Conservation (phyloP, 163 green algal genomes). For the Scenedesmus sp. region DNA sequence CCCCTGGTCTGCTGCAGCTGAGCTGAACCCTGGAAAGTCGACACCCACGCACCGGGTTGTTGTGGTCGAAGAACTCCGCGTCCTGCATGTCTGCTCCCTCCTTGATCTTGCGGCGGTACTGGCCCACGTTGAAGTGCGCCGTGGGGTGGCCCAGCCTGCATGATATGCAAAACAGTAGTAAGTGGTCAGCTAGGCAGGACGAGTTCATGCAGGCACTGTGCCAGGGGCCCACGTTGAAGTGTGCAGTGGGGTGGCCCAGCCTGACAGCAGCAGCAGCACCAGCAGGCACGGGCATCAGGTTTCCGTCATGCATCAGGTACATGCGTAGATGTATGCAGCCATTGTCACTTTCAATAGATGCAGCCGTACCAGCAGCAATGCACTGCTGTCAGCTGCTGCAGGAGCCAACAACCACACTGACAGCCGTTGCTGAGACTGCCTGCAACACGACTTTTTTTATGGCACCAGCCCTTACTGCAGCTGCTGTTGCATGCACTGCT, state of each 20-base stretch:
- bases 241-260: conserved; percentile 92
- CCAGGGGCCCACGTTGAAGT: conserved; percentile 94
- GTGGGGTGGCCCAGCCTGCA: conserved; percentile 92
- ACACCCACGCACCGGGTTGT: conserved; percentile 70
- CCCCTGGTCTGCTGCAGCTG: not conserved
- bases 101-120: conserved; percentile 82
- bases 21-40: not conserved
- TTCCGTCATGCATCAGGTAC: too few relatives aligned
- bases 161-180: not conserved
- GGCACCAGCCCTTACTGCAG: too few relatives aligned
- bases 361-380: too few relatives aligned
- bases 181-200: too few relatives aligned
- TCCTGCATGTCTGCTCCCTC: conserved; percentile 73
- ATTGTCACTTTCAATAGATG: too few relatives aligned
- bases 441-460: too few relatives aligned
- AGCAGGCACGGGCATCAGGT: too few relatives aligned
- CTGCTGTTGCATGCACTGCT: not conserved
- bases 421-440: too few relatives aligned
- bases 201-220: too few relatives aligned
- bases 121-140: conserved; percentile 96
- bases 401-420: too few relatives aligned
- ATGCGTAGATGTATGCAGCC: too few relatives aligned
- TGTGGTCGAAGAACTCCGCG: conserved; percentile 91
- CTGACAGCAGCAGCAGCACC: conserved; percentile 58
- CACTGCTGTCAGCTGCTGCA: too few relatives aligned